Base-by-base conservation (phyloP, 306 rosid species). In the Begonia peltatifolia region DNA sequence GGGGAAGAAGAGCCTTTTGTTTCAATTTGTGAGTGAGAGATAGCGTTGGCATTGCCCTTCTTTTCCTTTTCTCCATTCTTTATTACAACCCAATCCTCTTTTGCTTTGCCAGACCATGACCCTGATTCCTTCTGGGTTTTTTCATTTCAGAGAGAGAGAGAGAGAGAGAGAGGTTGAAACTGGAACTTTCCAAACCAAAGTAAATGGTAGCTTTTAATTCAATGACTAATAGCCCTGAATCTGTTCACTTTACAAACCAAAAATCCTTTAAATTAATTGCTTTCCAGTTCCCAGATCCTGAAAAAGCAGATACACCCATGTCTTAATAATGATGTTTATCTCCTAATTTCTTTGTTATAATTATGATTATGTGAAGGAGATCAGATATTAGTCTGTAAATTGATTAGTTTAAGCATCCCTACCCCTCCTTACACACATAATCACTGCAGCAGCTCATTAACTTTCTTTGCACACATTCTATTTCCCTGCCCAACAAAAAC, bases 31-130 rank as follows among this genome's bases (percentile, higher is more conserved):
- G 60, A 62, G 41, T 47, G 20, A 14, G 53, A 66, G 70, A 74
- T 67, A 63, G 74, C 63, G 61, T 64, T 78, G 70, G 61, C 72
- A 68, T 83, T 76, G 64, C 74, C 73, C 74, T 79, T 61, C 73
- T 73, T 72, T 66, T 58, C 71, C 60, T 66, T 73, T 66, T 63
- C 59, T 71, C 59, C 48, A 20, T 73, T 80, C 81, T 80, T 78
- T 80, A 78, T 63, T 78, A 63, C 46, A 65, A 48, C 57, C 65
- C 78, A 52, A 48, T 72, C 54, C 57, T 47, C 67, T 76, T 78
- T 78, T 83, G 76, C 86, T 86, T 82, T 82, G 83, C 76, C 79
- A 60, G 73, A 71, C 38, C 86, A 69, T 71, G 68, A 86, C 68
- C 41, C 46, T 59, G 64, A 59, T 59, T 60, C 56, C 42, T 22